Percentiles rank a stretch among this genome's conserved stretches.
Evolutionary conservation across 1,284 basidiomycete species (phyloP).

Genomic region (Veloporphyrellus conicus): DNA sequence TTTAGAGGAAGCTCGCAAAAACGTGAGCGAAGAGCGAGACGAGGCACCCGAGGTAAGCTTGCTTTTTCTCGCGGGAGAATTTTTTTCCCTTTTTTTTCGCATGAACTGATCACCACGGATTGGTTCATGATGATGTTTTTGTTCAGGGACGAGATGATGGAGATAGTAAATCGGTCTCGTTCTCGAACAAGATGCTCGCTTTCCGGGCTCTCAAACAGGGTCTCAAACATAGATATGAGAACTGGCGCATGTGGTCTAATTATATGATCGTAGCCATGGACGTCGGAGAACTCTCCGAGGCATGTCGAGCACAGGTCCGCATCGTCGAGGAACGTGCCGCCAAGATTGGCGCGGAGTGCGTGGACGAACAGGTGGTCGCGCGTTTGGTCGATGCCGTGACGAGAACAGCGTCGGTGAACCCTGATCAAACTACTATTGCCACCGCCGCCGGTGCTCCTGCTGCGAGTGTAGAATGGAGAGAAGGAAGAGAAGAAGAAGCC

Average conservation of each 20-base stretch:
- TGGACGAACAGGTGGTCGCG: conserved; percentile 86
- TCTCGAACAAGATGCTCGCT: conserved; percentile 79
- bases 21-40: conserved; percentile 19
- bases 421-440: conserved; percentile 5
- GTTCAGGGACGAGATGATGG: conserved; percentile 15
- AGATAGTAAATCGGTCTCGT: conserved; percentile 44
- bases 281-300: conserved; percentile 88
- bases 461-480: neutral
- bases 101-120: conserved; percentile 12
- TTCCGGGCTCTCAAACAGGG: conserved; percentile 94
- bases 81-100: neutral
- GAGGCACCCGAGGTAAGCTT: conserved; percentile 31
- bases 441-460: neutral
- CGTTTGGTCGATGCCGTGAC: conserved; percentile 83
- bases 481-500: neutral
- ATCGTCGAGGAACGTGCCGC: conserved; percentile 79
- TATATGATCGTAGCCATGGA: conserved; percentile 95
- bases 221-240: conserved; percentile 79
- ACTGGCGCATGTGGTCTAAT: conserved; percentile 99
- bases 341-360: conserved; percentile 54
- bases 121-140: neutral
- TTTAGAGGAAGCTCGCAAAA: conserved; percentile 47
- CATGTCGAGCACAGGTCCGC: conserved; percentile 77
- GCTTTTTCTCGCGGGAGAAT: too few species aligned
- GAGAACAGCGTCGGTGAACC: conserved; percentile 44